These are phyloP conservation scores for Leccinum disarticulatum DNA, from an alignment of 768 basidiomycete genomes.

Conservation along the genomic window DNA sequence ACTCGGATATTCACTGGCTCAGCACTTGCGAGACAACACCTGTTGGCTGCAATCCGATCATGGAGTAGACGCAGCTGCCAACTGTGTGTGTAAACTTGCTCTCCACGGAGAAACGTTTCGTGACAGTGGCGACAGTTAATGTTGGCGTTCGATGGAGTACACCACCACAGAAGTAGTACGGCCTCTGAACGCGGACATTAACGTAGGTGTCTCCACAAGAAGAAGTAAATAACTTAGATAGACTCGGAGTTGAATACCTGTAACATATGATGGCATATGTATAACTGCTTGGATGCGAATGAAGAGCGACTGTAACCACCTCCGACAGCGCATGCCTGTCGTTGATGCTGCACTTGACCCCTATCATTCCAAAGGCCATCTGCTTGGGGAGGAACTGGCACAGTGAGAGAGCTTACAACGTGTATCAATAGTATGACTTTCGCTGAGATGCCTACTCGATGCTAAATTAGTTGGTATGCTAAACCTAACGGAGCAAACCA, in stretches of 20 bases:
- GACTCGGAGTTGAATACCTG: slow-evolving; percentile 48
- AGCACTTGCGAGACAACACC: slow-evolving; percentile 61
- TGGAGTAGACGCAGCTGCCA: background rate
- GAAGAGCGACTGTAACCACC: slow-evolving; percentile 33
- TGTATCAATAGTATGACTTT: slow-evolving; percentile 75
- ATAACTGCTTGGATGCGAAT: slow-evolving; percentile 4
- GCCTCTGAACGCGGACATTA: slow-evolving; percentile 42
- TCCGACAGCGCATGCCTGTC: slow-evolving; percentile 78
- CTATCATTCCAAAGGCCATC: slow-evolving; percentile 72
- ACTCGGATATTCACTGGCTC: slow-evolving; percentile 62
- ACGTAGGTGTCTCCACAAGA: slow-evolving; percentile 10
- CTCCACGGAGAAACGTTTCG: slow-evolving; percentile 46
- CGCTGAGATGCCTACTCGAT: slow-evolving; percentile 70
- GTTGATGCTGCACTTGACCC: slow-evolving; percentile 79
- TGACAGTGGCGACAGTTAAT: slow-evolving; percentile 8
- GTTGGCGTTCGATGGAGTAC: slow-evolving; percentile 28
- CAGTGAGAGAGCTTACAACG: slow-evolving; percentile 32
- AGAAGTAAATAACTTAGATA: slow-evolving; percentile 42
- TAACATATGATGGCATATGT: background rate
- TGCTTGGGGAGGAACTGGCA: slow-evolving; percentile 66
- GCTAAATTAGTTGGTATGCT: slow-evolving; percentile 38
- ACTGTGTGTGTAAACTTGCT: slow-evolving; percentile 53
- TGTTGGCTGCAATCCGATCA: slow-evolving; percentile 26
- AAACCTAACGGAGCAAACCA: background rate
- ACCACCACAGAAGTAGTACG: slow-evolving; percentile 58